Conservation (phyloP, 2,329 filamentous ascomycete species). For the Tothia fuscella region DNA sequence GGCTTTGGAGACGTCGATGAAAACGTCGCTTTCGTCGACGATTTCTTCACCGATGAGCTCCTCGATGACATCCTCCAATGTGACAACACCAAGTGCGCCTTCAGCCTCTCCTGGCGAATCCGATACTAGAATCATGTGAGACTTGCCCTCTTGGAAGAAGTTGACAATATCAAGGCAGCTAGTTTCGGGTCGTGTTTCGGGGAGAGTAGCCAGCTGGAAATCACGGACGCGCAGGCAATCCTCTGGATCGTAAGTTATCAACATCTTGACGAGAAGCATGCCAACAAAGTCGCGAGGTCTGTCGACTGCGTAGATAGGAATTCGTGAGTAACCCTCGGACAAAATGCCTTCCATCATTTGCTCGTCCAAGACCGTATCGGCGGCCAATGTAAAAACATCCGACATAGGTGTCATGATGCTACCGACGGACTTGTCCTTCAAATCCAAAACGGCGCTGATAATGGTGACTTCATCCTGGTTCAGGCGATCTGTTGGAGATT, state of each 20-base stretch:
- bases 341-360: conserved; percentile 89
- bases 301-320: conserved; percentile 82
- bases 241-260: conserved; percentile 97
- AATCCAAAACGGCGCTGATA: conserved; percentile 88
- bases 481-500: conserved; percentile 69
- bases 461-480: conserved; percentile 98
- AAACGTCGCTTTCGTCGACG: conserved; percentile 96
- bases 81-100: conserved; percentile 86
- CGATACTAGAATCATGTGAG: conserved; percentile 95
- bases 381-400: conserved; percentile 94
- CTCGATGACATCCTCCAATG: conserved; percentile 94
- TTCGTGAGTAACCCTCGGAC: conserved; percentile 87
- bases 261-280: conserved; percentile 96
- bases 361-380: conserved; percentile 86
- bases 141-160: conserved; percentile 99
- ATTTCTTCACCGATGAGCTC: conserved; percentile 99
- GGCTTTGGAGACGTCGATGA: conserved; percentile 95
- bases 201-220: conserved; percentile 84
- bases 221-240: conserved; percentile 78
- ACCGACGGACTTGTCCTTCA: conserved; percentile 91
- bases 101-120: conserved; percentile 81
- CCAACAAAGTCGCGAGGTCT: conserved; percentile 83
- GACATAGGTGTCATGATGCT: conserved; percentile 98
- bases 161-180: conserved; percentile 98
- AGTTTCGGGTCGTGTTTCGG: conserved; percentile 88